phyloP scores from a whole-genome alignment of 352 stramenopile genomes.

The Pythium sp. region DNA sequence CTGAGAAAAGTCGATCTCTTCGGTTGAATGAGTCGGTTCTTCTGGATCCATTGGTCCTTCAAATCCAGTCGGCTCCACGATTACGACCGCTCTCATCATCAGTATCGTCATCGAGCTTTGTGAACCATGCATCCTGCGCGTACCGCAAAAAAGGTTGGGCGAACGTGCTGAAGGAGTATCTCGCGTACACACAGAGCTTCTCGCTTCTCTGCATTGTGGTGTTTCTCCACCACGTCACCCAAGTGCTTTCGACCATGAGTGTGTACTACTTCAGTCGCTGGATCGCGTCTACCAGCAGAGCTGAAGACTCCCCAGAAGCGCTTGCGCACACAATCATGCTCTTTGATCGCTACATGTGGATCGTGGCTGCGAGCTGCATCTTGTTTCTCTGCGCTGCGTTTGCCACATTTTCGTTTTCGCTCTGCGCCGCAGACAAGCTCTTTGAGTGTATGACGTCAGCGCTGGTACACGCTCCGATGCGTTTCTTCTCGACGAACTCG shows the following conservation, averaged over 20 bases:
- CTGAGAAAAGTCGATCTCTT: neutral
- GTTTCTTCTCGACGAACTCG: constrained; percentile 45
- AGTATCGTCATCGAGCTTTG: constrained; percentile 2
- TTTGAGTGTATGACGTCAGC: constrained; percentile 46
- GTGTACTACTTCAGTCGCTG: constrained; percentile 41
- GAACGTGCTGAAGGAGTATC: constrained; percentile 28
- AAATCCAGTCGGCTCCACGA: constrained; percentile 21
- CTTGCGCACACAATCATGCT: constrained; percentile 10
- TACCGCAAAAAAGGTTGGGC: constrained; percentile 18
- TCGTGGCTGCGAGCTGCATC: constrained; percentile 34
- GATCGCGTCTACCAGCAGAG: constrained; percentile 23
- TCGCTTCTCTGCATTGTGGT: constrained; percentile 26
- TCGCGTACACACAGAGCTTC: constrained; percentile 30
- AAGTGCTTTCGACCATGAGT: constrained; percentile 28
- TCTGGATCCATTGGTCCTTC: constrained; percentile 21
- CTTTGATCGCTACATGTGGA: constrained; percentile 24
- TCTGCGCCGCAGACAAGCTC: constrained; percentile 29
- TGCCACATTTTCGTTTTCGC: constrained; percentile 31
- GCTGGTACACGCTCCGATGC: constrained; percentile 37
- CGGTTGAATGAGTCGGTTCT: constrained; percentile 20
- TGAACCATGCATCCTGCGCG: constrained; percentile 14
- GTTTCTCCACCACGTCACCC: constrained; percentile 30
- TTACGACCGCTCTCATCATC: neutral
- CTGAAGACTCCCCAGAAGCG: neutral
- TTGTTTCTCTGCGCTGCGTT: constrained; percentile 29